A percentile compares a stretch with the other conserved stretches of the same genome.
Evolutionary conservation across 306 rosid species (phyloP).

Genomic region (Elaeagnus macrophylla): DNA sequence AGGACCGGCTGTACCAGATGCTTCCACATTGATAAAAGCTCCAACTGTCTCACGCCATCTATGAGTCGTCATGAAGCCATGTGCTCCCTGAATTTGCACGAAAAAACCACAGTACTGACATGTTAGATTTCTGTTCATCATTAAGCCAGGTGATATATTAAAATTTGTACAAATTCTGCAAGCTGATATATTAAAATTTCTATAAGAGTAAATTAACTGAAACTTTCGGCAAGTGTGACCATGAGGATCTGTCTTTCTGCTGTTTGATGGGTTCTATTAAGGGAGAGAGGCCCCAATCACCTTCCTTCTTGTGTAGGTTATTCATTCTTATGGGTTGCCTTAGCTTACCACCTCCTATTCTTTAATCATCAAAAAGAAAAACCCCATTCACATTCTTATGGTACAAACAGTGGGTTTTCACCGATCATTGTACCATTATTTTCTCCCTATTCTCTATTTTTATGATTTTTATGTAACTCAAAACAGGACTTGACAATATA

Average conservation of each 20-base stretch:
- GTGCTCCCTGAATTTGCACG: constrained; percentile 62
- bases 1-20: constrained; percentile 81
- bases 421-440: too few relatives aligned
- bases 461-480: background rate
- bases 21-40: constrained; percentile 89
- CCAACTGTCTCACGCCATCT: constrained; percentile 84
- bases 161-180: too few relatives aligned
- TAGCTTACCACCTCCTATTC: too few relatives aligned
- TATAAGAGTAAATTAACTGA: too few relatives aligned
- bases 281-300: background rate
- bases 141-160: too few relatives aligned
- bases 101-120: constrained; percentile 8
- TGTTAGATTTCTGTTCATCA: too few relatives aligned
- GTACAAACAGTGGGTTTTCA: too few relatives aligned
- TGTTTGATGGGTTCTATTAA: background rate
- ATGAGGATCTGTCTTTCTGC: background rate
- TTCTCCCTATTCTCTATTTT: too few relatives aligned
- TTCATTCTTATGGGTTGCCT: too few relatives aligned
- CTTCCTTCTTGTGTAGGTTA: background rate
- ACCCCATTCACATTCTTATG: too few relatives aligned
- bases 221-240: background rate
- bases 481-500: background rate
- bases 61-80: constrained; percentile 93
- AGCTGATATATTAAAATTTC: too few relatives aligned
- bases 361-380: too few relatives aligned